Evolutionary conservation across 345 rosid genomes (phyloP).

Genomic region (Citrus unshiu): DNA sequence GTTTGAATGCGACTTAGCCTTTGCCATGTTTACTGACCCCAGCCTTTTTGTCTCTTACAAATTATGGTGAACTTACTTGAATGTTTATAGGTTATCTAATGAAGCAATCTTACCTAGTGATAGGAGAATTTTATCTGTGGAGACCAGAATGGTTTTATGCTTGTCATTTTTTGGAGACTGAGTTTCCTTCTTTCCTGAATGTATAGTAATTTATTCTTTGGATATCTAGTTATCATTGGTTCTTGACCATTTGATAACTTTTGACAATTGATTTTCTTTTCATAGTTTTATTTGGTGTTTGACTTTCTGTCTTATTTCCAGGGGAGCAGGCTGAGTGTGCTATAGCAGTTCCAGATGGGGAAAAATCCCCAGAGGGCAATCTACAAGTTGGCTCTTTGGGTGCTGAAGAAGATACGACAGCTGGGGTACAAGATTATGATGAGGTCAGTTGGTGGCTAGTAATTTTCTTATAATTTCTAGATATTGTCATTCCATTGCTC

Average conservation of each 20-base stretch:
- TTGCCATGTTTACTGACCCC: no score
- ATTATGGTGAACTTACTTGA: not conserved
- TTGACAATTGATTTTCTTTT: not conserved
- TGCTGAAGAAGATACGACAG: conserved; percentile 46
- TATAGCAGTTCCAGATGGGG: conserved; percentile 34
- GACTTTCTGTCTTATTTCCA: conserved; percentile 27
- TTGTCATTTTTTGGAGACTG: not conserved
- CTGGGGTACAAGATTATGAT: conserved; percentile 40
- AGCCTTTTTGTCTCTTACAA: not conserved
- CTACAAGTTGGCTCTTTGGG: conserved; percentile 30
- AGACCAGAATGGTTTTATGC: not conserved
- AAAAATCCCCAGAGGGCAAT: conserved; percentile 37
- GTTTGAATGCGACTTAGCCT: not conserved
- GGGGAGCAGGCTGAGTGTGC: conserved; percentile 31
- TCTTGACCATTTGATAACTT: not conserved
- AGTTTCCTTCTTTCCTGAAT: not conserved
- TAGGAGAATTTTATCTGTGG: not conserved
- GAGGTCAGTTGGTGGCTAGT: conserved; percentile 30
- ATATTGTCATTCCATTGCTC: not conserved
- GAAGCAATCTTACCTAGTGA: not conserved
- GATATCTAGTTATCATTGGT: not conserved
- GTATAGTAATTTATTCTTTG: not conserved
- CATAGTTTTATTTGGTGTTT: conserved; percentile 14
- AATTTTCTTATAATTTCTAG: not conserved
- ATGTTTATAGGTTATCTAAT: not conserved